A percentile compares a stretch with the other conserved stretches of the same genome.
Evolutionary conservation across 495 filamentous ascomycete species (phyloP).

Genomic region (Aspergillus baeticus): DNA sequence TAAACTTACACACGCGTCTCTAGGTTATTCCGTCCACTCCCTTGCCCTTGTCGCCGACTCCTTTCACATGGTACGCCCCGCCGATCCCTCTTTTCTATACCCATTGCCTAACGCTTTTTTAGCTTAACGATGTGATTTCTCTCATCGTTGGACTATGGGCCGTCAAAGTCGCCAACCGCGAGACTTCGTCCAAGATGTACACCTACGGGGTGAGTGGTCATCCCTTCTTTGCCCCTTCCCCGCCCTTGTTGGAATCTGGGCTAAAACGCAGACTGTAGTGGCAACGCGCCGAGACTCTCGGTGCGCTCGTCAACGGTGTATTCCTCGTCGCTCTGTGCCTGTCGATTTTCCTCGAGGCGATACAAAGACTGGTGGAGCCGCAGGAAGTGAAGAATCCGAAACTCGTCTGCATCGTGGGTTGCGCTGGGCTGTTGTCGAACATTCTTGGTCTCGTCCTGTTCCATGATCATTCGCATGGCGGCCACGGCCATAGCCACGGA

Average conservation of each 20-base stretch:
- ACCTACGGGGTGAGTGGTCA: constrained; percentile 78
- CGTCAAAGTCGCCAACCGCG: constrained; percentile 76
- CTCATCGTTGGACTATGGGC: constrained; percentile 93
- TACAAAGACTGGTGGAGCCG: constrained; percentile 85
- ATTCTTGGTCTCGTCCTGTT: constrained; percentile 85
- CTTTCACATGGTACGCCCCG: constrained; percentile 84
- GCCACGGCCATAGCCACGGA: constrained; percentile 60
- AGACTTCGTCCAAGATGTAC: constrained; percentile 79
- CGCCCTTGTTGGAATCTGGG: constrained; percentile 2
- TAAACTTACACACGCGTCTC: constrained; percentile 14
- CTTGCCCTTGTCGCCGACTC: constrained; percentile 93
- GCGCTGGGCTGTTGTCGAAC: constrained; percentile 82
- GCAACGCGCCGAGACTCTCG: constrained; percentile 97
- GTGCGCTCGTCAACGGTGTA: constrained; percentile 92
- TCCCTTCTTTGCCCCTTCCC: constrained; percentile 9
- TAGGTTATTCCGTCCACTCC: constrained; percentile 80
- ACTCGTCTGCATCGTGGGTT: constrained; percentile 85
- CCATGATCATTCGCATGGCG: constrained; percentile 89
- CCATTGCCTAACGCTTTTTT: constrained; percentile 13
- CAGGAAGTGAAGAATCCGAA: constrained; percentile 79
- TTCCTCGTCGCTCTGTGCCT: constrained; percentile 95
- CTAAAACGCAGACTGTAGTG: constrained; percentile 56
- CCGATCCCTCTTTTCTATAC: not conserved
- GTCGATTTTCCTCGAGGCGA: constrained; percentile 91
- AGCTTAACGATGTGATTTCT: constrained; percentile 94